Evolutionary conservation across 768 basidiomycete genomes (phyloP), one percentile per base, ranked within the genome.

Genomic region (Leccinum uliginosum): DNA sequence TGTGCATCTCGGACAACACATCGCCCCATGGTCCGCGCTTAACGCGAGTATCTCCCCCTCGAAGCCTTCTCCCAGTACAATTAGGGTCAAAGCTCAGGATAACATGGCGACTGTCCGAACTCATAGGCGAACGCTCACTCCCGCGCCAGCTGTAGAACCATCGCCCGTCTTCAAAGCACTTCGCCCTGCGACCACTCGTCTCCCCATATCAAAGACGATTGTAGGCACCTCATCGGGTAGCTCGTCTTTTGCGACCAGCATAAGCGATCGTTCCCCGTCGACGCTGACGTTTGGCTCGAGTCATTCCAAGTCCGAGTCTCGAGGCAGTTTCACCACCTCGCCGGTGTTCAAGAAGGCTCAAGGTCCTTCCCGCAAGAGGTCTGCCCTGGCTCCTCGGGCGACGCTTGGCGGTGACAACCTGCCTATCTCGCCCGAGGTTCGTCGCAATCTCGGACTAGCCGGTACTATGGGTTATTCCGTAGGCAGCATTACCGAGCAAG

Each of bases 401-500:
- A 24, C 59, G 51, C 53, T 64, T 24, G 47, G 62, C 12, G 50
- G 65, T 62, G 32, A 63, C 60, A 72, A 63, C 23, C 55, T 74
- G 26, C 76, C 78, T 0, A 78, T 84, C 21, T 71, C 78, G 5
- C 78, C 76, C 0, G 80, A 83, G 53, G 76, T 77, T 19, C 78
- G 82, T 61, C 79, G 79, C 44, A 76, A 75, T n/a, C 72, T 89
- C 17, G 85, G 86, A 0, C 78, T 87, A 71, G 72, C 75, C 14
- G 87, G 86, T 0, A 89, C 87, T 0, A 79, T 90, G 74, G 87
- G 87, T 10, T 81, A 81, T 1, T 83, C 81, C 0, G 75, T 80
- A 49, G 75, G 75, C 4, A 79, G 79, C 23, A 79, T 78, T 50
- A 70, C 68, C 1, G 78, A 76, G 53, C 73, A 73, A 15, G 78